Conservation (phyloP, 1,139 yeast species). For the Pneumocystis carinii region DNA sequence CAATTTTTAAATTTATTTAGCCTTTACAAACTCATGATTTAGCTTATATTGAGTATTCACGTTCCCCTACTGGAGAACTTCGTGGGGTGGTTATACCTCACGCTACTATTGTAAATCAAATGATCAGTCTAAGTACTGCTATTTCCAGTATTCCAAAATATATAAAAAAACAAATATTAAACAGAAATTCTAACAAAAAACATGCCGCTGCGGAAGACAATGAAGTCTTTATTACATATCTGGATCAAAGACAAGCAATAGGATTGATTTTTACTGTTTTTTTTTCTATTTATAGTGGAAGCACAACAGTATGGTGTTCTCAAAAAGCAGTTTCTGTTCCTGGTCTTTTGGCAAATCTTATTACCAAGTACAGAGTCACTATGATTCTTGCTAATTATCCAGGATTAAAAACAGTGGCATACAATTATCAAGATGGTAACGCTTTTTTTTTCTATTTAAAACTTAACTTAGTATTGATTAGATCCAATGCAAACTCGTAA, state of each 20-base stretch:
- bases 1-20: background rate
- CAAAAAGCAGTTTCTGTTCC: conserved; percentile 60
- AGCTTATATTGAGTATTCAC: conserved; percentile 84
- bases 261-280: conserved; percentile 74
- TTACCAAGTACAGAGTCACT: conserved; percentile 57
- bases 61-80: conserved; percentile 80
- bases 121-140: conserved; percentile 58
- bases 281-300: conserved; percentile 74
- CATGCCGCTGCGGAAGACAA: conserved; percentile 4
- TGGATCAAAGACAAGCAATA: conserved; percentile 75
- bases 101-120: conserved; percentile 73
- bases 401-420: conserved; percentile 82
- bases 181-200: conserved; percentile 2
- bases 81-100: conserved; percentile 91
- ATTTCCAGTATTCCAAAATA: conserved; percentile 32
- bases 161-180: conserved; percentile 3
- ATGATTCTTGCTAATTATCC: conserved; percentile 72
- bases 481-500: conserved; percentile 76
- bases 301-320: conserved; percentile 67
- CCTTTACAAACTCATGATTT: conserved; percentile 57
- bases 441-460: background rate
- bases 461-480: background rate
- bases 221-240: conserved; percentile 42
- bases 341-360: conserved; percentile 73
- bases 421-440: conserved; percentile 58